Base-by-base conservation (phyloP, 1,284 basidiomycete genomes). In the Malassezia globosa region DNA sequence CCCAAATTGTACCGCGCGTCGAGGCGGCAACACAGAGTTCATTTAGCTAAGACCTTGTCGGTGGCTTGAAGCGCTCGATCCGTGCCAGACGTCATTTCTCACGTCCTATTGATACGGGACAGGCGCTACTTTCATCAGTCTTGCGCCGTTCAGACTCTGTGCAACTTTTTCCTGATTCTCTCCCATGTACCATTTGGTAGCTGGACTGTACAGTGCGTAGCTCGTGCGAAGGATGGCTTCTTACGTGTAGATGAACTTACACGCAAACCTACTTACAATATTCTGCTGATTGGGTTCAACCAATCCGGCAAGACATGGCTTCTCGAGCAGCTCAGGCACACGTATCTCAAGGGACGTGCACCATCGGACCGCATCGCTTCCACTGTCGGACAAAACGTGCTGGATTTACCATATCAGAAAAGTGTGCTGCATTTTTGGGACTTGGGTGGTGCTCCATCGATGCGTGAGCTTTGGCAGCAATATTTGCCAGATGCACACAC, bases 371-470 rank as follows among this genome's bases (percentile, higher is more conserved):
- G 50, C 45, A 53, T 64, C 37, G 51, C 58, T 11, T 58, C 61
- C 0, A 64, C 61, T 2, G 57, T 64, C 11, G 61, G 61, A 7
- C 61, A 64, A 38, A 64, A 64, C 47, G 51, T 64, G 13, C 48
- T 64, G 10, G 55, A 61, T 23, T 19, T 64, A 24, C 34, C 50
- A 6, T 51, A 58, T 5, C 48, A 48, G 0, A 46, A 39, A 25
- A 42, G 53, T 40, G 45, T 56, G 6, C 27, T 64, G 33, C 61
- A 60, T 35, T 54, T 61, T n/a, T 64, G 61, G 61, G 61, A 64
- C 31, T 55, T 64, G 2, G 61, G 61, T 2, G 61, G 61, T 11
- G 54, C 58, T 3, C 31, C 48, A 0, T 55, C 57, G 7, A 60
- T 64, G 33, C 59, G 61, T 34, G 46, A 51, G 16, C 48, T 64